Evolutionary conservation across 306 rosid species (phyloP), one percentile per base, ranked within the genome.

Genomic region (Senna tora): DNA sequence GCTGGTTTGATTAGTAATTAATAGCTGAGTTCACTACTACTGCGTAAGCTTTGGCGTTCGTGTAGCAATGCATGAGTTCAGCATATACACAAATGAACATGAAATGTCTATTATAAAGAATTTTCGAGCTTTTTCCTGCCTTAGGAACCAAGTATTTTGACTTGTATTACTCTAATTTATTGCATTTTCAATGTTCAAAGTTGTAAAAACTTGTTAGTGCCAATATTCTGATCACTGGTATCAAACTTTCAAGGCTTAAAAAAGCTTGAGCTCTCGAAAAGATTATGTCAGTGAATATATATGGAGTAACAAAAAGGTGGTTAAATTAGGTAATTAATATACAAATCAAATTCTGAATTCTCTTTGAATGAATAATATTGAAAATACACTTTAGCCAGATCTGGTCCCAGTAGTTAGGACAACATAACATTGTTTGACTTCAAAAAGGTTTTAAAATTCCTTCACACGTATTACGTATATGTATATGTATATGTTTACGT

Each of bases 181-280:
- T 74, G 3, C 13, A 15, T 10, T 8, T 77, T 77, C 82, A 81
- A 81, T 77, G 66, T 75, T 82, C 83, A 78, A 82, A 70, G 71
- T 49, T 52, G 32, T 25, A 63, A 65, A 71, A 67, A 22, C 3
- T 50, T 45, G 21, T 25, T 69, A 65, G 66, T 72, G 17, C 56
- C 2, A 9, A 63, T 15, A 8, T 69, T 41, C 53, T 51, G n/a
- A n/a, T n/a, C 30, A 16, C 0, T 28, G 1, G 58, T 39, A 74
- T 72, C 62, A 57, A 49, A 9, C 28, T 69, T 21, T 46, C 9
- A 12, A 3, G 39, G 15, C 65, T 25, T 46, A 54, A 61, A 19
- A 7, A 59, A 59, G 67, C 47, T 51, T 16, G 9, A 71, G 47
- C 46, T 71, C 10, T 66, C 72, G 45, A 67, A 54, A 47, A 50